Evolutionary conservation across 495 filamentous ascomycete genomes (phyloP), one percentile per base, ranked within the genome.

Genomic region (Penicillium waksmanii): DNA sequence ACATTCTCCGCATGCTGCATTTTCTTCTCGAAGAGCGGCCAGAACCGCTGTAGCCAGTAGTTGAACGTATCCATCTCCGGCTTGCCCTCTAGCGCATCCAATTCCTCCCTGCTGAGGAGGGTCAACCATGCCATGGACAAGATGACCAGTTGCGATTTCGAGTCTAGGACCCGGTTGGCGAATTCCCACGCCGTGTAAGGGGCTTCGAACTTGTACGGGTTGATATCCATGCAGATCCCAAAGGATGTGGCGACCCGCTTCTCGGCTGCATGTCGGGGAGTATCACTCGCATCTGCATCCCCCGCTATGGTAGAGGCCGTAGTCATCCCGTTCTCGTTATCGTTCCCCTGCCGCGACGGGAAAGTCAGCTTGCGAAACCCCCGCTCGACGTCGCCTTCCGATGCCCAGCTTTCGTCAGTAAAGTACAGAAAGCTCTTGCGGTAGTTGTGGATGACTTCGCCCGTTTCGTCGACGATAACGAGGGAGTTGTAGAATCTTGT

Each of bases 51-150:
- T n/a, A 96, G 75, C 95, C 95, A 98, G 74, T 97, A 98, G 21
- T 84, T 84, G 56, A 97, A 80, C 0, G 92, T 96, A 53, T 91
- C 85, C 68, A 90, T 73, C 60, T 97, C 92, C 9, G 92, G 89
- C 60, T 87, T 79, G 2, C 55, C 77, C 72, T 74, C 70, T 58
- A 72, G 73, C 60, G 64, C 72, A 76, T 46, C 73, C n/a, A 80
- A 68, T 42, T 72, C 81, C 42, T 73, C 83, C 50, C 71, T 85
- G 66, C 53, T 58, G 80, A 61, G 8, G 74, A 33, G 67, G 4
- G 89, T 90, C 40, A 94, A 75, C 93, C 93, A 98, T 0, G 95
- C 93, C 90, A 97, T 97, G 15, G 85, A 85, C 21, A 97, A 57
- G 53, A 96, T 83, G 17, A 96, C 87, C 13, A 96, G 74, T 62